These are phyloP conservation scores for Boletus vermiculosoides DNA, from an alignment of 768 basidiomycete genomes.

Conservation along the genomic window DNA sequence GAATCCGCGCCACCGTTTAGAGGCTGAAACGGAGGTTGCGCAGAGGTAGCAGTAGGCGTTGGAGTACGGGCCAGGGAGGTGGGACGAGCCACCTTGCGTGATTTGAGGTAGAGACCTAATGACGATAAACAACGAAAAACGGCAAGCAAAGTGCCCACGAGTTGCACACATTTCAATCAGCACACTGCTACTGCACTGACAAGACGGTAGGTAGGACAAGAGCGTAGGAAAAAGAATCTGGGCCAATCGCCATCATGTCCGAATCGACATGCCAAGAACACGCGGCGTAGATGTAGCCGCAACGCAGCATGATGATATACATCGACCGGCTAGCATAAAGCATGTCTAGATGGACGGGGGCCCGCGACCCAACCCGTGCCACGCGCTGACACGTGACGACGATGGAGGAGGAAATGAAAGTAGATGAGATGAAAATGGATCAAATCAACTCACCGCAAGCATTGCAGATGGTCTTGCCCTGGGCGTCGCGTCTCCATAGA, in stretches of 20 bases:
- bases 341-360: slow-evolving; percentile 28
- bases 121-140: slow-evolving; percentile 34
- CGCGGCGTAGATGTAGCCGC: slow-evolving; percentile 33
- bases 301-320: slow-evolving; percentile 35
- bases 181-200: slow-evolving; percentile 36
- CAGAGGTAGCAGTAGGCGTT: slow-evolving; percentile 34
- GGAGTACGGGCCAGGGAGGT: slow-evolving; percentile 50
- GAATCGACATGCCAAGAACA: slow-evolving; percentile 36
- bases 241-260: slow-evolving; percentile 36
- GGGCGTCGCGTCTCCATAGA: slow-evolving; percentile 78
- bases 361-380: slow-evolving; percentile 34
- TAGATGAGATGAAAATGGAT: slow-evolving; percentile 34
- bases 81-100: slow-evolving; percentile 72
- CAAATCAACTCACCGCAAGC: slow-evolving; percentile 72
- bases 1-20: slow-evolving; percentile 36
- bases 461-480: slow-evolving; percentile 85
- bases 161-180: slow-evolving; percentile 42
- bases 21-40: slow-evolving; percentile 30
- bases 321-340: slow-evolving; percentile 30
- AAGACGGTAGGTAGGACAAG: slow-evolving; percentile 33
- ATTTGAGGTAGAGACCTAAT: slow-evolving; percentile 83
- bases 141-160: slow-evolving; percentile 36
- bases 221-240: slow-evolving; percentile 32
- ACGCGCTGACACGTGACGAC: slow-evolving; percentile 41
- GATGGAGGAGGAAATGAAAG: slow-evolving; percentile 33